Evolutionary conservation across 305 asterid species (phyloP), one percentile per base, ranked within the genome.

Genomic region (Plantago rigida): DNA sequence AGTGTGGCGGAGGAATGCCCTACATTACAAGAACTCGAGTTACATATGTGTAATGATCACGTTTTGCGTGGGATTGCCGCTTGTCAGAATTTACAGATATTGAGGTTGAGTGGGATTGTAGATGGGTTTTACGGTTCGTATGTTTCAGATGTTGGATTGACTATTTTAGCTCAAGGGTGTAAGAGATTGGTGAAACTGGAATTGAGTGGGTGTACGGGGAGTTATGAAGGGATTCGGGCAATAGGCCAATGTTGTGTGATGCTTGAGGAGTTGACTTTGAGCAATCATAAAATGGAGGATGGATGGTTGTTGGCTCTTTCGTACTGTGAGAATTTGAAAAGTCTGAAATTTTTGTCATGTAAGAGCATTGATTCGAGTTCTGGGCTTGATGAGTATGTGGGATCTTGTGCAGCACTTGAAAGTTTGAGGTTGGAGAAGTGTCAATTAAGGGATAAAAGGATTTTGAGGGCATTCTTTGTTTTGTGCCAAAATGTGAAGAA

Each of bases 281-380:
- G 77, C 14, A 64, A 82, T 66, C 98, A 87, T 51, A 75, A 75
- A 56, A 86, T 91, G 94, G 94, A 86, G 68, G 81, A 78, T 64
- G 95, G 95, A 3, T 91, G 98, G 98, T 56, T 91, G 57, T 57
- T 74, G 46, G 96, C 80, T 50, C 85, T 91, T 63, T 65, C 92
- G 0, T 84, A 62, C 39, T 85, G 83, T 19, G 81, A 78, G 39
- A 85, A 80, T 70, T 69, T 91, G 86, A 87, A 63, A 67, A 75
- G 79, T 51, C 72, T 86, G 42, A 82, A 84, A 81, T 75, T 91
- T 15, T 28, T 73, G 13, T 87, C 88, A 6, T 91, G 96, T 74
- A 82, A 73, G 73, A 76, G 68, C 47, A 81, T 87, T 6, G 98
- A 91, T 65, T 65, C 62, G 22, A 47, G 65, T 53, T 67, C 63